Evolutionary conservation across 2,329 filamentous ascomycete species (phyloP).

Genomic region (Trichoderma sp.): DNA sequence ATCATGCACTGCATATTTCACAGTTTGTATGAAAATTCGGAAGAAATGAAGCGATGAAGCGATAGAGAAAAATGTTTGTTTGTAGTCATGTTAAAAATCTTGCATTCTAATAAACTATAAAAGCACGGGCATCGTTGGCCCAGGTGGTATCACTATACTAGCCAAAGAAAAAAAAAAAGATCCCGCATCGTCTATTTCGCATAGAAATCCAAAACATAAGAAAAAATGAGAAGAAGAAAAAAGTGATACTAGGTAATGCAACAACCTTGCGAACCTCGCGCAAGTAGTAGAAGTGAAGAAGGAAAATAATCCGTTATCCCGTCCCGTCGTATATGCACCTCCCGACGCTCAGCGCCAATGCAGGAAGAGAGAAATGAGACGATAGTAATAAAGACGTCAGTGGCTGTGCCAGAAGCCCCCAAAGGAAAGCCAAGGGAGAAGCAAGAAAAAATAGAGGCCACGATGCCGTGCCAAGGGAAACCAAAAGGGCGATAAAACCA

Average conservation of each 20-base stretch:
- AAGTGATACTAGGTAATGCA: conserved; percentile 19
- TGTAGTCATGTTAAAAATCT: neutral
- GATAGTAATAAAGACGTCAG: conserved; percentile 17
- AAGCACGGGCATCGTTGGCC: conserved; percentile 6
- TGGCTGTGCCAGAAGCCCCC: conserved; percentile 4
- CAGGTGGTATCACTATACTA: conserved; percentile 20
- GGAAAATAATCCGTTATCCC: neutral
- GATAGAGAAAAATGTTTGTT: neutral
- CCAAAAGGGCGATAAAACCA: neutral
- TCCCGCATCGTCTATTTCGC: conserved; percentile 17
- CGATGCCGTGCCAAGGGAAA: conserved; percentile 8
- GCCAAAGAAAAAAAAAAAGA: neutral
- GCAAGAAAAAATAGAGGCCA: neutral
- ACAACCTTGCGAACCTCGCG: conserved; percentile 4
- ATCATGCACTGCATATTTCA: neutral
- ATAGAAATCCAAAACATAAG: neutral
- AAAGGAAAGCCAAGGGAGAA: neutral
- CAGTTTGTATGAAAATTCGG: neutral
- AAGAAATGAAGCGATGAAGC: neutral
- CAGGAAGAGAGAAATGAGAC: neutral
- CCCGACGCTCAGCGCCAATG: conserved; percentile 16
- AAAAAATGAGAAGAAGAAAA: conserved; percentile 21
- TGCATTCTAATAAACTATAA: conserved; percentile 9
- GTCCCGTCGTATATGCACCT: conserved; percentile 11
- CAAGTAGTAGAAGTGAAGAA: neutral